Percentiles rank a stretch among this genome's conserved stretches.
phyloP scores from a whole-genome alignment of 441 rosid genomes.

The Raphanus hybrid region DNA sequence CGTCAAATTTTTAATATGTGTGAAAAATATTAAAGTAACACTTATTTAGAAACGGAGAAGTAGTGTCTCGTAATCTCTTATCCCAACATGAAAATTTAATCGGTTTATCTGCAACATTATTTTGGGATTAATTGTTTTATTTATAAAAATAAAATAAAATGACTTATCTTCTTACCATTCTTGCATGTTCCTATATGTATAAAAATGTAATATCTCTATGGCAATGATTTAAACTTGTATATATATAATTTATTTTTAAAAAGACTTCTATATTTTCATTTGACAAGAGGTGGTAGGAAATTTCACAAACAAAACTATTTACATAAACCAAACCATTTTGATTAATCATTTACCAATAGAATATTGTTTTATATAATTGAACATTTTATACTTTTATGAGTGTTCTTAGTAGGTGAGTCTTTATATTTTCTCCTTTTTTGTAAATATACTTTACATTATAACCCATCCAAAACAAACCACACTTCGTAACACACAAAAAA shows the following conservation, averaged over 20 bases:
- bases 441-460: neutral
- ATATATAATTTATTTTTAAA: too few species aligned
- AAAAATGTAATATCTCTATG: neutral
- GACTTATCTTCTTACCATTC: neutral
- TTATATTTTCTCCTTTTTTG: neutral
- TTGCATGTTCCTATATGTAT: neutral
- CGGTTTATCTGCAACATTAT: neutral
- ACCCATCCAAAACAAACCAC: constrained; percentile 15
- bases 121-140: neutral
- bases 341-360: neutral
- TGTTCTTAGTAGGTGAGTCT: neutral
- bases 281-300: neutral
- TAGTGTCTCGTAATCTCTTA: too few species aligned
- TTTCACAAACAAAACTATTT: neutral
- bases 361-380: neutral
- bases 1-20: too few species aligned
- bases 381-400: neutral
- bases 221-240: neutral
- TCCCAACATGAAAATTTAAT: too few species aligned
- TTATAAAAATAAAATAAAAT: neutral
- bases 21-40: too few species aligned
- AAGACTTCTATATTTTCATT: neutral
- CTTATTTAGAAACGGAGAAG: too few species aligned
- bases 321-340: neutral
- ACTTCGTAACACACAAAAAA: neutral